These are phyloP conservation scores for Penicillium sp. DNA, from an alignment of 2,329 filamentous ascomycete species.

Conservation along the genomic window DNA sequence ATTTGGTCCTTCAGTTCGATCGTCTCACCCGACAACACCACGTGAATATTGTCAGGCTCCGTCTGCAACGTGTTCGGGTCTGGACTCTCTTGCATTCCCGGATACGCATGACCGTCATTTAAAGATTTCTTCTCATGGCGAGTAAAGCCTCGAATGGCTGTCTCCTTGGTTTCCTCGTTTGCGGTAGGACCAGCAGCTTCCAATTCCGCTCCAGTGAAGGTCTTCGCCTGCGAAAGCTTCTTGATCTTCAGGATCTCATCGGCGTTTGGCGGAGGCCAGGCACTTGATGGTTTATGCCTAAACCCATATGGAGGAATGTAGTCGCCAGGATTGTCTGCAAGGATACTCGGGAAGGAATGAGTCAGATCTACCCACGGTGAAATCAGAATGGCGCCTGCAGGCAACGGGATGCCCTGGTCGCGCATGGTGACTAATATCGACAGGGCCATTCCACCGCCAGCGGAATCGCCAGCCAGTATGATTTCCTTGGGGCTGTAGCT, in stretches of 20 bases:
- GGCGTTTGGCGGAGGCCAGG: conserved; percentile 88
- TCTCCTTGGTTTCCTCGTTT: conserved; percentile 23
- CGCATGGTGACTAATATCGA: conserved; percentile 72
- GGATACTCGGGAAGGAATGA: conserved; percentile 90
- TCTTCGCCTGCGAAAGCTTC: conserved; percentile 43
- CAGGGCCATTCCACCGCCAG: conserved; percentile 84
- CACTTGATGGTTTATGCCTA: conserved; percentile 76
- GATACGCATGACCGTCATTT: conserved; percentile 14
- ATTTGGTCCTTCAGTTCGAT: conserved; percentile 85
- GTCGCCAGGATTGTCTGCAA: conserved; percentile 64
- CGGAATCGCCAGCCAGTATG: conserved; percentile 84
- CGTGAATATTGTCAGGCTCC: conserved; percentile 47
- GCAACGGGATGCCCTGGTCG: conserved; percentile 75
- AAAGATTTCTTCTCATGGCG: conserved; percentile 16
- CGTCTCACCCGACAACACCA: conserved; percentile 64
- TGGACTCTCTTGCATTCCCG: conserved; percentile 17
- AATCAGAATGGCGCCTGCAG: conserved; percentile 82
- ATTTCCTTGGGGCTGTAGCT: conserved; percentile 74
- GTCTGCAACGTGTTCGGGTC: conserved; percentile 14
- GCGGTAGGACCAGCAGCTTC: conserved; percentile 16
- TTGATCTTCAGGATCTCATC: conserved; percentile 58
- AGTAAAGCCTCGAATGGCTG: conserved; percentile 28
- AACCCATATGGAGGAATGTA: conserved; percentile 88
- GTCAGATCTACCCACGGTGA: conserved; percentile 95
- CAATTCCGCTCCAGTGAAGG: conserved; percentile 21